Percentiles rank a stretch among this genome's conserved stretches.
These are phyloP conservation scores for Leccinellum rugosiceps DNA, from an alignment of 768 basidiomycete genomes.

Conservation along the genomic window DNA sequence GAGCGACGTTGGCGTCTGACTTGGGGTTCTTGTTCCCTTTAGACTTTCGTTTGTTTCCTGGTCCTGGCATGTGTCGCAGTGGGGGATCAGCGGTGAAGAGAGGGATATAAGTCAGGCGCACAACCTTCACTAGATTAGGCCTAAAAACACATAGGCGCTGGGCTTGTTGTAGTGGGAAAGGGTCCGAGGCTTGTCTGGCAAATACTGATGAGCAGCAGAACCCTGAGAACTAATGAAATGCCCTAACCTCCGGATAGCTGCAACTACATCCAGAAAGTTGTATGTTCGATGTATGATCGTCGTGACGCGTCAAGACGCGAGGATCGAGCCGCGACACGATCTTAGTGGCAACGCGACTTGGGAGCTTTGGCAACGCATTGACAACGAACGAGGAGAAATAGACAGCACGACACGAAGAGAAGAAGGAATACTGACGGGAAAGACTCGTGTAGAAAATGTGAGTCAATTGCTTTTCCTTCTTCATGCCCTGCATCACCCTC, in stretches of 20 bases:
- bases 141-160: background rate
- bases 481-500: too few species aligned
- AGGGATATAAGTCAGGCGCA: background rate
- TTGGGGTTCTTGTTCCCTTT: background rate
- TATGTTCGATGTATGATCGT: too few species aligned
- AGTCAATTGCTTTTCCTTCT: too few species aligned
- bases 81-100: background rate
- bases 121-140: background rate
- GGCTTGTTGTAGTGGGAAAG: background rate
- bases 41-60: conserved; percentile 5
- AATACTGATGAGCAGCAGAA: background rate
- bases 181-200: background rate
- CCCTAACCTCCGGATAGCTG: background rate
- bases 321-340: too few species aligned
- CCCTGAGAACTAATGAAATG: background rate
- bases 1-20: background rate
- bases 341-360: too few species aligned
- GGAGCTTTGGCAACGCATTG: too few species aligned
- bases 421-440: too few species aligned
- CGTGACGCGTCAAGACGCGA: too few species aligned
- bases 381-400: too few species aligned
- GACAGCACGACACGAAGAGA: too few species aligned
- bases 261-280: background rate
- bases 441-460: too few species aligned
- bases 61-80: conserved; percentile 7